Conservation (phyloP, 106 monocot genomes). For the Gastrodia elata region DNA sequence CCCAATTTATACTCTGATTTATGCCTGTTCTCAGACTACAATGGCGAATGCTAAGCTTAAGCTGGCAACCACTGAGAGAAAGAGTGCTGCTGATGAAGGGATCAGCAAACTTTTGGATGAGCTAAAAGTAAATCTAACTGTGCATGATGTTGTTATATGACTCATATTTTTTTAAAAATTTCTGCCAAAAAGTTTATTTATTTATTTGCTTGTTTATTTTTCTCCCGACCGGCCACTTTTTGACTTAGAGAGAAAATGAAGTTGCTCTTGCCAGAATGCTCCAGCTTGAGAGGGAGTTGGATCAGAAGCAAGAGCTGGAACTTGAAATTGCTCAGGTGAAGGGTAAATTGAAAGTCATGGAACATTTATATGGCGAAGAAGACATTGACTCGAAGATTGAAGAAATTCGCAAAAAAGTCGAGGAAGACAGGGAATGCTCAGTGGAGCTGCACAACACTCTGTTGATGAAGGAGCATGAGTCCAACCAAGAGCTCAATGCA, state of each 20-base stretch:
- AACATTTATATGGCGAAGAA: constrained; percentile 62
- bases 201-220: too few species aligned
- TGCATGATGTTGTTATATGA: neutral
- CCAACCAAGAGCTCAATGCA: constrained; percentile 72
- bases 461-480: constrained; percentile 50
- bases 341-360: constrained; percentile 57
- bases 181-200: constrained; percentile 1
- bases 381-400: constrained; percentile 46
- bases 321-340: constrained; percentile 76
- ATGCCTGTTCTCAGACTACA: neutral
- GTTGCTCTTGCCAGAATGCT: constrained; percentile 47
- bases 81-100: constrained; percentile 65
- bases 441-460: constrained; percentile 43
- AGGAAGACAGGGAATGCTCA: constrained; percentile 37
- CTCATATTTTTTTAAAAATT: neutral
- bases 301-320: constrained; percentile 61
- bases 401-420: constrained; percentile 29
- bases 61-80: constrained; percentile 51
- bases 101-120: constrained; percentile 60
- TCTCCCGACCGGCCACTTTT: neutral
- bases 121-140: constrained; percentile 49
- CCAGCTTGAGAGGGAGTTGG: constrained; percentile 55
- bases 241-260: constrained; percentile 66
- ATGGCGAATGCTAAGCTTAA: constrained; percentile 40
- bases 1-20: too few species aligned